These are phyloP conservation scores for Phalaenopsis hybrid DNA, from an alignment of 116 monocot genomes.

Conservation along the genomic window DNA sequence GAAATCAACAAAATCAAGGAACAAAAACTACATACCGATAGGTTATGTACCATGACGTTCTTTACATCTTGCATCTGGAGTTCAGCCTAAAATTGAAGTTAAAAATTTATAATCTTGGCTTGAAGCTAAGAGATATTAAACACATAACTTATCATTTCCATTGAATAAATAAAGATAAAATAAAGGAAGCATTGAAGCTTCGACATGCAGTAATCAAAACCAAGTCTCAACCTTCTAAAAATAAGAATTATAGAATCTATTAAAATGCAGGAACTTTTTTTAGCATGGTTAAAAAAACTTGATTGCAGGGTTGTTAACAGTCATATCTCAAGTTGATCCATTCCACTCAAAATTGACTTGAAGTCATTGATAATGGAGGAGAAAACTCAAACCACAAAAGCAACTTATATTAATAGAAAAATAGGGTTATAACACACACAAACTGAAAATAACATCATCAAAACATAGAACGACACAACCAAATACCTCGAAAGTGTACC, in stretches of 20 bases:
- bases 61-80: slow-evolving; percentile 93
- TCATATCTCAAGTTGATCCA: no score
- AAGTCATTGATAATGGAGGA: no score
- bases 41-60: slow-evolving; percentile 88
- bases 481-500: no score
- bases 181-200: not conserved
- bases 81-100: slow-evolving; percentile 62
- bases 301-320: not conserved
- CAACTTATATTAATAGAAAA: no score
- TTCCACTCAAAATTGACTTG: no score
- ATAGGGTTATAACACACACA: no score
- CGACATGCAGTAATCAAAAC: not conserved
- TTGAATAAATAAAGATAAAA: not conserved
- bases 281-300: not conserved
- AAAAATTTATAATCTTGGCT: not conserved
- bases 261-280: not conserved
- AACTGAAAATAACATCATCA: no score
- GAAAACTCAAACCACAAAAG: no score
- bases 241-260: not conserved
- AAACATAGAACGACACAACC: no score
- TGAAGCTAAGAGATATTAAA: not conserved
- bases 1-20: not conserved
- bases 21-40: slow-evolving; percentile 57
- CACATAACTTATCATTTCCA: not conserved
- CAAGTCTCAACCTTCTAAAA: not conserved